A percentile compares a stretch with the other conserved stretches of the same genome.
These are phyloP conservation scores for Fusarium sambucinum DNA, from an alignment of 2,329 filamentous ascomycete species.

Conservation along the genomic window DNA sequence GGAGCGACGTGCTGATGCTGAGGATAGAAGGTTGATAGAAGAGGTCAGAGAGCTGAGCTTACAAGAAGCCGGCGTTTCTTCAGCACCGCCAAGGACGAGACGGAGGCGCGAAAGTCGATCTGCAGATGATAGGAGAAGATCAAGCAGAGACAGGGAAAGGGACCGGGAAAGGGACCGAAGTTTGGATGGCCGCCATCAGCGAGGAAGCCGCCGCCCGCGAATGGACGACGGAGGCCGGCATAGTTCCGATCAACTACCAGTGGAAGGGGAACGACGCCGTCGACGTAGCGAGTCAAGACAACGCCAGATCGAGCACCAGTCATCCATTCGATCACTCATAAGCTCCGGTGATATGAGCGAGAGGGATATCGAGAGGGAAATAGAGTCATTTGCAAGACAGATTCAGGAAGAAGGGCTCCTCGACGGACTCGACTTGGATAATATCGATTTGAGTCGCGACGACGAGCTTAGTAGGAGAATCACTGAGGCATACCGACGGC, in stretches of 20 bases:
- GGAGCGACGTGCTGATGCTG: slow-evolving; percentile 68
- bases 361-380: slow-evolving; percentile 85
- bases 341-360: slow-evolving; percentile 82
- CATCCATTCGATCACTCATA: slow-evolving; percentile 86
- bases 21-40: slow-evolving; percentile 77
- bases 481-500: slow-evolving; percentile 84
- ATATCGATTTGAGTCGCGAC: slow-evolving; percentile 84
- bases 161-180: slow-evolving; percentile 43
- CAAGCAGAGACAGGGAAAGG: slow-evolving; percentile 43
- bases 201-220: slow-evolving; percentile 42
- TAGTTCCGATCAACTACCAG: slow-evolving; percentile 54
- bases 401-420: slow-evolving; percentile 89
- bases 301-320: slow-evolving; percentile 85
- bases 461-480: slow-evolving; percentile 93
- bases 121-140: slow-evolving; percentile 50
- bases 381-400: slow-evolving; percentile 88
- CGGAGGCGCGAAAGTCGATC: slow-evolving; percentile 53
- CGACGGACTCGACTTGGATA: slow-evolving; percentile 89
- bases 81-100: slow-evolving; percentile 49
- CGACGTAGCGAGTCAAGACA: slow-evolving; percentile 62
- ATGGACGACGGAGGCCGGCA: slow-evolving; percentile 45
- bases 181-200: slow-evolving; percentile 49
- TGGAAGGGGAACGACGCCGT: slow-evolving; percentile 52
- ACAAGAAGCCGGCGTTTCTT: slow-evolving; percentile 70
- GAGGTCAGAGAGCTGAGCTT: slow-evolving; percentile 81